A percentile compares a stretch with the other conserved stretches of the same genome.
phyloP scores from a whole-genome alignment of 148 eudicot genomes.

The Agrostemma githago region DNA sequence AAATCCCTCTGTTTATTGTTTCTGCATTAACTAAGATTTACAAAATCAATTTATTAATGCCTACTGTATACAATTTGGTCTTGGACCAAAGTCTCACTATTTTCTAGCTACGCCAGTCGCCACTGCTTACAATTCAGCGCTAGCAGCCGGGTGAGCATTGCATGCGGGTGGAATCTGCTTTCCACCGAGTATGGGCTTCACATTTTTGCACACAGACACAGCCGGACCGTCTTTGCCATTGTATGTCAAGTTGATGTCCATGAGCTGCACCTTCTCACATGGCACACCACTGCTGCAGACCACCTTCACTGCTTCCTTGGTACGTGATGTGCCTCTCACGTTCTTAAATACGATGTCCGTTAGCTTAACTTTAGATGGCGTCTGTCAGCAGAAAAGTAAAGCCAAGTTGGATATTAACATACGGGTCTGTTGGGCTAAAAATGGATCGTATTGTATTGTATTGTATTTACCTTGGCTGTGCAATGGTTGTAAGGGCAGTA shows the following conservation, averaged over 20 bases:
- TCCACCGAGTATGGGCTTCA: constrained; percentile 36
- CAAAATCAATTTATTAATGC: background rate
- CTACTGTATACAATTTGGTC: background rate
- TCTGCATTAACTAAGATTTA: no score
- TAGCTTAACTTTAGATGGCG: constrained; percentile 48
- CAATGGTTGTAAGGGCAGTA: constrained; percentile 58
- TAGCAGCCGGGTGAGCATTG: constrained; percentile 15
- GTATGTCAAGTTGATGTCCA: constrained; percentile 38
- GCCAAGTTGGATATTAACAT: background rate
- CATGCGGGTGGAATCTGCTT: constrained; percentile 40
- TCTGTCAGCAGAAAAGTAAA: constrained; percentile 13
- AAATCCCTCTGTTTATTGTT: background rate
- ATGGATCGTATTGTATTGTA: no score
- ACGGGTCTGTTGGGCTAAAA: no score
- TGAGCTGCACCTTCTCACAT: constrained; percentile 36
- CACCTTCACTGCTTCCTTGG: constrained; percentile 35
- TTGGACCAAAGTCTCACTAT: background rate
- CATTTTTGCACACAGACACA: constrained; percentile 33
- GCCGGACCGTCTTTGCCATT: constrained; percentile 31
- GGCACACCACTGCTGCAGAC: constrained; percentile 39
- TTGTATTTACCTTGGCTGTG: constrained; percentile 22
- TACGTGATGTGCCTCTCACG: constrained; percentile 35
- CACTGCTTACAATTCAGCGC: background rate
- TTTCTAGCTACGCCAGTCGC: background rate
- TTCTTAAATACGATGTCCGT: constrained; percentile 37